Evolutionary conservation across 2,329 filamentous ascomycete species (phyloP).

Genomic region (Phyllosticta capitalensis): DNA sequence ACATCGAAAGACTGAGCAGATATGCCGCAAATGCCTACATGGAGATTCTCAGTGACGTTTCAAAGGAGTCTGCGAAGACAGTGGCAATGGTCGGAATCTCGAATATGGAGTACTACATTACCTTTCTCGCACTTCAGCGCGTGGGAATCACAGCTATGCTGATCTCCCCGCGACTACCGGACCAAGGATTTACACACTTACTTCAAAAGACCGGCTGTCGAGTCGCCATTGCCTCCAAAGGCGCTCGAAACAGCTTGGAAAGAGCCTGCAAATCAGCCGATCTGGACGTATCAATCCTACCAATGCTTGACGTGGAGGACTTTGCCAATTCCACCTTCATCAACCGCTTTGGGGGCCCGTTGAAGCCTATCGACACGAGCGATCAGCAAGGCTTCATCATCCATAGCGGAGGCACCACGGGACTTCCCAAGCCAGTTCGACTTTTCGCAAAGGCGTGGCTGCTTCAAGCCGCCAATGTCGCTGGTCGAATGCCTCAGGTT

Average conservation of each 20-base stretch:
- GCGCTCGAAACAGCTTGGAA: not conserved
- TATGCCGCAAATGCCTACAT: not conserved
- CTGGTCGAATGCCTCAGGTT: conserved; percentile 1
- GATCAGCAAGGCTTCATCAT: conserved; percentile 5
- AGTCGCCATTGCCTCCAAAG: not conserved
- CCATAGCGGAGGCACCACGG: conserved; percentile 48
- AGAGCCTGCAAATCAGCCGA: not conserved
- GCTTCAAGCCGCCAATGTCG: conserved; percentile 3
- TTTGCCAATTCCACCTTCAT: not conserved
- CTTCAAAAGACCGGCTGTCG: not conserved
- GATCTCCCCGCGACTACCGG: conserved; percentile 44
- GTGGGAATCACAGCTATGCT: conserved; percentile 47
- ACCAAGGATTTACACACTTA: conserved; percentile 6
- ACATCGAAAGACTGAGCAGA: conserved; percentile 1
- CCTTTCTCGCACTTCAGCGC: conserved; percentile 44
- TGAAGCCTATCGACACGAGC: not conserved
- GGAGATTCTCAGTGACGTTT: not conserved
- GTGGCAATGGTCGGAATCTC: conserved; percentile 5
- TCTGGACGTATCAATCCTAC: not conserved
- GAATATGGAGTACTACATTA: conserved; percentile 23
- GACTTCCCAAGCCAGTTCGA: conserved; percentile 42
- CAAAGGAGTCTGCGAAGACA: not conserved
- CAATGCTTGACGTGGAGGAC: not conserved
- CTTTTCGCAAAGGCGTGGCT: not conserved
- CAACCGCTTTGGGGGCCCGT: not conserved